Percentiles rank a stretch among this genome's conserved stretches.
Conservation (phyloP, 192 early-diverging fungal genomes). For the Coemansia sp. region DNA sequence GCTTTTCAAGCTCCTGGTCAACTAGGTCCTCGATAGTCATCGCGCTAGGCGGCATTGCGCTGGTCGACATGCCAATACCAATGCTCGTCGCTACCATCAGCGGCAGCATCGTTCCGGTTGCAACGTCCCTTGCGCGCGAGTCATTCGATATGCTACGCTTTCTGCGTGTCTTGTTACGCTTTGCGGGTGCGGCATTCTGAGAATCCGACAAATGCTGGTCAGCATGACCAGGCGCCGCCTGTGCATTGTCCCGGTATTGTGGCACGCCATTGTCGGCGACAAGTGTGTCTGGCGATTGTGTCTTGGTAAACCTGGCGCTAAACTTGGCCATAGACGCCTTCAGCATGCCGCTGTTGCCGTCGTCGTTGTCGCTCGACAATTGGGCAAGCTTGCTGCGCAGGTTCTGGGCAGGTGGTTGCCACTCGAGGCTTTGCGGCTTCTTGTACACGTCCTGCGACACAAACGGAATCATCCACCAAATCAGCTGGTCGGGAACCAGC, state of each 20-base stretch:
- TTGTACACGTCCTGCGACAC: conserved; percentile 52
- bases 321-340: conserved; percentile 31
- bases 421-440: conserved; percentile 48
- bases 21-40: conserved; percentile 53
- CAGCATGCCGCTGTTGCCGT: conserved; percentile 9
- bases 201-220: conserved; percentile 4
- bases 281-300: not conserved
- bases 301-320: conserved; percentile 28
- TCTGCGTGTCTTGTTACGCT: conserved; percentile 13
- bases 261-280: not conserved
- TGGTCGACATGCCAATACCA: conserved; percentile 54
- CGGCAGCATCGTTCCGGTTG: conserved; percentile 51
- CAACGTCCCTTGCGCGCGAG: conserved; percentile 24
- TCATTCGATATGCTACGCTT: conserved; percentile 43
- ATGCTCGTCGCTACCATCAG: conserved; percentile 52
- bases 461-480: conserved; percentile 56
- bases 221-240: not conserved
- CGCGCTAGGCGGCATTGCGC: conserved; percentile 49
- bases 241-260: not conserved
- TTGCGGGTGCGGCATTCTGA: not conserved
- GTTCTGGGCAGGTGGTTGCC: conserved; percentile 51
- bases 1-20: conserved; percentile 47
- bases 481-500: conserved; percentile 75
- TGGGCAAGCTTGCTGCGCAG: conserved; percentile 44
- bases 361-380: not conserved